A percentile compares a stretch with the other conserved stretches of the same genome.
These are phyloP conservation scores for Dactylonectria macrodidyma DNA, from an alignment of 2,329 filamentous ascomycete genomes.

Conservation along the genomic window DNA sequence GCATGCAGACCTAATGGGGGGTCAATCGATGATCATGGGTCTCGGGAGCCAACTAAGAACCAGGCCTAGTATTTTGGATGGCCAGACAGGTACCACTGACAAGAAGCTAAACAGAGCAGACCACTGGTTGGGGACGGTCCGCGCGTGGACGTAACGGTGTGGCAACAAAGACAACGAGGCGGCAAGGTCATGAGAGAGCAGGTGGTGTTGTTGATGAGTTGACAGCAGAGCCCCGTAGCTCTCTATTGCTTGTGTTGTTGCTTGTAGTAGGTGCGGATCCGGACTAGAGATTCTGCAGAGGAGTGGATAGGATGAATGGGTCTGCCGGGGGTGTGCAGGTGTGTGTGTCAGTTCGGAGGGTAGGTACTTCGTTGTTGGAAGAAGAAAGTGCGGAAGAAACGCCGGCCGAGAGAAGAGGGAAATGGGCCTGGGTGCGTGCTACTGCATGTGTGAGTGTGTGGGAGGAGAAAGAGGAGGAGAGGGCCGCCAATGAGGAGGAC, in stretches of 20 bases:
- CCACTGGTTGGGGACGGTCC: slow-evolving; percentile 42
- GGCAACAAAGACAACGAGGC: slow-evolving; percentile 26
- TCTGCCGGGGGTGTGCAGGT: slow-evolving; percentile 30
- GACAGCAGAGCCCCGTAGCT: slow-evolving; percentile 25
- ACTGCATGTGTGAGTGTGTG: slow-evolving; percentile 22
- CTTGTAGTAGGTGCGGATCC: slow-evolving; percentile 28
- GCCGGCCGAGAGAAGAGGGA: slow-evolving; percentile 28
- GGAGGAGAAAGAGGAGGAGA: slow-evolving; percentile 25
- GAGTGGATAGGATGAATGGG: slow-evolving; percentile 31
- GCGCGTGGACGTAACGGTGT: slow-evolving; percentile 40
- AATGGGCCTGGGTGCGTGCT: slow-evolving; percentile 30
- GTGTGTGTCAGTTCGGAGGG: slow-evolving; percentile 33
- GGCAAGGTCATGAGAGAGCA: slow-evolving; percentile 23
- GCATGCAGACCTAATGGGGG: slow-evolving; percentile 44
- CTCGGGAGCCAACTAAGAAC: slow-evolving; percentile 43
- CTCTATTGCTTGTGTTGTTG: slow-evolving; percentile 25
- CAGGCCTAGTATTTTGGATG: slow-evolving; percentile 36
- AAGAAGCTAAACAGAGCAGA: slow-evolving; percentile 39
- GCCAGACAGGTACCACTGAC: slow-evolving; percentile 37
- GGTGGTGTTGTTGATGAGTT: slow-evolving; percentile 29
- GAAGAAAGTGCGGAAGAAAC: slow-evolving; percentile 32
- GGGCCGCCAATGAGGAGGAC: slow-evolving; percentile 12
- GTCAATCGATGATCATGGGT: slow-evolving; percentile 49
- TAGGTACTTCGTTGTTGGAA: background rate
- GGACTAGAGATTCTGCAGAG: slow-evolving; percentile 29